These are phyloP conservation scores for Leccinellum albellum DNA, from an alignment of 768 basidiomycete species.

Conservation along the genomic window DNA sequence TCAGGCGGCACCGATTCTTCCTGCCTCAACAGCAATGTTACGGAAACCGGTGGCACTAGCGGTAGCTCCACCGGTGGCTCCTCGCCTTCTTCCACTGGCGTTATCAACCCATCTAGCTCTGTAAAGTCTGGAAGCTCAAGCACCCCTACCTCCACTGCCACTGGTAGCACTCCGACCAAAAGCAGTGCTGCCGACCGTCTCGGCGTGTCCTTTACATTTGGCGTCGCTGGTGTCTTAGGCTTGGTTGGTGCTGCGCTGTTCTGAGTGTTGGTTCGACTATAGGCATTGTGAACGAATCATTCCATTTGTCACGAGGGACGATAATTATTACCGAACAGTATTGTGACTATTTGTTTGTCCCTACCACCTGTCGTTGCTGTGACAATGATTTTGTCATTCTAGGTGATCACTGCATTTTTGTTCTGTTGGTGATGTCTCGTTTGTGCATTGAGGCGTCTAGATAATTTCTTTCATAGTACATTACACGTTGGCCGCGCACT, in stretches of 20 bases:
- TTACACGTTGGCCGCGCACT: too few relatives aligned
- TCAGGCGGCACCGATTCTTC: constrained; percentile 30
- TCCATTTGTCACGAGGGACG: constrained; percentile 11
- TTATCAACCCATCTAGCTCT: background rate
- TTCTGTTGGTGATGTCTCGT: too few relatives aligned
- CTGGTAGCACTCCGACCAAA: constrained; percentile 23
- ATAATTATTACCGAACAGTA: constrained; percentile 5
- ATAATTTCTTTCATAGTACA: background rate
- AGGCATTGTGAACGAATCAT: constrained; percentile 6
- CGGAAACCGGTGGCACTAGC: constrained; percentile 8
- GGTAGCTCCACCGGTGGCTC: background rate
- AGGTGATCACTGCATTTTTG: constrained; percentile 8
- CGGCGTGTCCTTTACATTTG: constrained; percentile 32
- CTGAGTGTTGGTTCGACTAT: constrained; percentile 32
- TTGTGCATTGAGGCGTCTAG: background rate
- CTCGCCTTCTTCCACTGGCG: constrained; percentile 1
- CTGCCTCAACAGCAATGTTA: constrained; percentile 26
- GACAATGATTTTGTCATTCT: constrained; percentile 2
- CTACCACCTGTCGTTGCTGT: constrained; percentile 16
- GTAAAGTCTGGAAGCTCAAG: background rate
- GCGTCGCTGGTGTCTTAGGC: constrained; percentile 49
- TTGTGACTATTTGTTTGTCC: constrained; percentile 11
- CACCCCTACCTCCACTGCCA: constrained; percentile 17
- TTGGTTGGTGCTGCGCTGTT: constrained; percentile 49
- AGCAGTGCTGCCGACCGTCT: constrained; percentile 33